A percentile compares a stretch with the other conserved stretches of the same genome.
phyloP scores from a whole-genome alignment of 345 rosid species.

The Lumnitzera littorea region DNA sequence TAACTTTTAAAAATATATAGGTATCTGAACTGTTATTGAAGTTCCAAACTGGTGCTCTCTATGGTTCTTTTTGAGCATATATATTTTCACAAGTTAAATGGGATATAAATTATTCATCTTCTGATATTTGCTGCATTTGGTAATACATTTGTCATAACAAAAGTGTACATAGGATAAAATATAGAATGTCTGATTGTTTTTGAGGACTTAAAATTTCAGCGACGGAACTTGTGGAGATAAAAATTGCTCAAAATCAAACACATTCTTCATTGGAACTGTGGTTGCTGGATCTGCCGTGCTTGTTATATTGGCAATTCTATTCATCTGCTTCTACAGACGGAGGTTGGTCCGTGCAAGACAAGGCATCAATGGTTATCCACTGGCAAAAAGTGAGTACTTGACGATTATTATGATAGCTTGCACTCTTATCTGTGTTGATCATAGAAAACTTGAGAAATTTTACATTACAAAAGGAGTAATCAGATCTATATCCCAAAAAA shows the following conservation, averaged over 20 bases:
- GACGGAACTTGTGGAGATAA: slow-evolving; percentile 20
- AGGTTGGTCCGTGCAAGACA: slow-evolving; percentile 14
- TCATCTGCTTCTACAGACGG: slow-evolving; percentile 18
- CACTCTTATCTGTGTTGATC: background rate
- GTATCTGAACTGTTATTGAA: no score
- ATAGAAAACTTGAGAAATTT: background rate
- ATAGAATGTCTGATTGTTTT: slow-evolving; percentile 9
- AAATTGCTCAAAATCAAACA: slow-evolving; percentile 6
- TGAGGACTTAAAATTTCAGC: slow-evolving; percentile 24
- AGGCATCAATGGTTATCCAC: slow-evolving; percentile 17
- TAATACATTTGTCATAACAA: background rate
- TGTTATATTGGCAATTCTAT: slow-evolving; percentile 4
- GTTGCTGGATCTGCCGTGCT: slow-evolving; percentile 28
- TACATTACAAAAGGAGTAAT: no score
- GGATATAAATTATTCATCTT: no score
- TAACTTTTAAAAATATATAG: no score
- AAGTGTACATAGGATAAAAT: background rate
- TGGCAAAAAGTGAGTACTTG: slow-evolving; percentile 40
- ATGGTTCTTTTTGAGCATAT: no score
- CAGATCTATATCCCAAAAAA: no score
- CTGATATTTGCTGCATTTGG: background rate
- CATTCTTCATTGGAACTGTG: slow-evolving; percentile 26
- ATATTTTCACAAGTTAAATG: no score
- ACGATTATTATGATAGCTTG: background rate
- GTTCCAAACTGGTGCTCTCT: no score